Evolutionary conservation across 2,329 filamentous ascomycete species (phyloP).

Genomic region (Ophiostoma sp.): DNA sequence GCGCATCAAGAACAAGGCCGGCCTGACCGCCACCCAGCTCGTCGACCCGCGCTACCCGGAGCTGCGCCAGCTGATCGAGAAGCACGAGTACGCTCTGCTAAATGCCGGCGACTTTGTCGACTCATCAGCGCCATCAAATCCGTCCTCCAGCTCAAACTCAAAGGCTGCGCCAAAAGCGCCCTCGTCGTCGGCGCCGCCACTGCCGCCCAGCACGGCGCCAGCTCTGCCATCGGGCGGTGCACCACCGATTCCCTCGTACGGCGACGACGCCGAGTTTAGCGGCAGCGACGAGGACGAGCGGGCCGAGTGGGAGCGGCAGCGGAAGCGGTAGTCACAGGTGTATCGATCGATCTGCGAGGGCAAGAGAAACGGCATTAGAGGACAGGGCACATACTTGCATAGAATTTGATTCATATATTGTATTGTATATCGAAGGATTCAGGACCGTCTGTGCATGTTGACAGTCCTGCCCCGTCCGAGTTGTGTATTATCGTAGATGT

Average conservation of each 20-base stretch:
- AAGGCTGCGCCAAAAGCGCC: constrained; percentile 14
- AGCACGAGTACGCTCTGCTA: constrained; percentile 61
- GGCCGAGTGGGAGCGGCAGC: constrained; percentile 54
- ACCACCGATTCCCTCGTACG: constrained; percentile 25
- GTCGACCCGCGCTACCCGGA: constrained; percentile 64
- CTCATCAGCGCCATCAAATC: constrained; percentile 25
- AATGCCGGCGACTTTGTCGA: constrained; percentile 55
- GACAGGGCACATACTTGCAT: not conserved
- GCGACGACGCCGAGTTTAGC: constrained; percentile 56
- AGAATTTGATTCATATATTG: not conserved
- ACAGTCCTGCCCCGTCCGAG: too few species aligned
- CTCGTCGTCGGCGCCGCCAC: not conserved
- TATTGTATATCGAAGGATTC: not conserved
- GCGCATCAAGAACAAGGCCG: constrained; percentile 62
- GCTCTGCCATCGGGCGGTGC: not conserved
- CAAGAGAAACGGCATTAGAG: not conserved
- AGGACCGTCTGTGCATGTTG: not conserved
- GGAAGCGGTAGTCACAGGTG: constrained; percentile 22
- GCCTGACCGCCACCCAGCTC: constrained; percentile 65
- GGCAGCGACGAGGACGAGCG: constrained; percentile 61
- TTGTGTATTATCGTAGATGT: too few species aligned
- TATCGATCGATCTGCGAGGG: not conserved
- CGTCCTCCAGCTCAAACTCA: not conserved
- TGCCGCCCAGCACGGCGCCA: not conserved
- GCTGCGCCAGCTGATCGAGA: constrained; percentile 59